Conservation (phyloP, 208 protist genomes). For the Porcisia hertigi region DNA sequence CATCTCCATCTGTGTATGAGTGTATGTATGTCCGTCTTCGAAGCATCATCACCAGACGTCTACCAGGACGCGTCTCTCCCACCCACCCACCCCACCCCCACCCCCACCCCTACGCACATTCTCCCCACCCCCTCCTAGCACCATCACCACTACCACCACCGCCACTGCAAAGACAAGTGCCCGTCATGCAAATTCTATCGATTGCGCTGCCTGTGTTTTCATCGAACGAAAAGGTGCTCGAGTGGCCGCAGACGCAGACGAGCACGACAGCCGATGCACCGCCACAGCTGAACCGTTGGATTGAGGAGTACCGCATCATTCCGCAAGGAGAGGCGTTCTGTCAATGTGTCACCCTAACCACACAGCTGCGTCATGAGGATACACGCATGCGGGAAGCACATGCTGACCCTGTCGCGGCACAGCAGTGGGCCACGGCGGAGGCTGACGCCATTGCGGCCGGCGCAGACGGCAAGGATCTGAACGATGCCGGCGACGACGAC, state of each 20-base stretch:
- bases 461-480: constrained; percentile 19
- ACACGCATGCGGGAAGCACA: constrained; percentile 43
- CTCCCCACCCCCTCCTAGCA: too few species aligned
- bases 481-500: constrained; percentile 33
- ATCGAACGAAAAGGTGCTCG: constrained; percentile 19
- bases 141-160: neutral
- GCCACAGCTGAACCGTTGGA: constrained; percentile 27
- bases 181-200: constrained; percentile 28
- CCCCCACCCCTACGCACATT: neutral
- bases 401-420: constrained; percentile 43
- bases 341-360: constrained; percentile 35
- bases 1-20: neutral
- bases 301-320: constrained; percentile 30
- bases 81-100: neutral
- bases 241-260: constrained; percentile 9
- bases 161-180: neutral
- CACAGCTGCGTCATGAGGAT: constrained; percentile 48
- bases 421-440: constrained; percentile 33
- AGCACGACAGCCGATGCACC: constrained; percentile 5
- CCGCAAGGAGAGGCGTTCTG: constrained; percentile 57
- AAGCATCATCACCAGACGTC: neutral
- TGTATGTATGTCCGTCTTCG: neutral
- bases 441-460: constrained; percentile 32
- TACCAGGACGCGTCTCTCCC: neutral
- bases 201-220: constrained; percentile 39